These are phyloP conservation scores for Cucurbita moschata DNA, from an alignment of 306 rosid genomes.

Conservation along the genomic window DNA sequence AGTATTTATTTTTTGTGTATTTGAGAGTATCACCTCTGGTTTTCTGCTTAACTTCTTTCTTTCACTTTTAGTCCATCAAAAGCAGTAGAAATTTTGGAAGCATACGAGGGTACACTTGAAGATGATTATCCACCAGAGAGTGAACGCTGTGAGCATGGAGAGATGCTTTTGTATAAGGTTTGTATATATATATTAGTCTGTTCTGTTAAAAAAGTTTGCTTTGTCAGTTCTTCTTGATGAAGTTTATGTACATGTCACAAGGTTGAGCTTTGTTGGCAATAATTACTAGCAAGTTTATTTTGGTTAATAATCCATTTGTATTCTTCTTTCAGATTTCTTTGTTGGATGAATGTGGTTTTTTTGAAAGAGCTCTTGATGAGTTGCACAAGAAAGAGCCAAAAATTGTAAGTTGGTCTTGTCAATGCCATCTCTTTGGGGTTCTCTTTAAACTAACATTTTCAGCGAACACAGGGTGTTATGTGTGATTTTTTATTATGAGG, in stretches of 20 bases:
- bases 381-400: slow-evolving; percentile 62
- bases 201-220: background rate
- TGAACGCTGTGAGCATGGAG: slow-evolving; percentile 98
- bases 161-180: slow-evolving; percentile 95
- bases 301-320: background rate
- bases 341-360: slow-evolving; percentile 63
- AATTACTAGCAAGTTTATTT: background rate
- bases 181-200: background rate
- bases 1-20: background rate
- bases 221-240: background rate
- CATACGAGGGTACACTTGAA: slow-evolving; percentile 95
- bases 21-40: background rate
- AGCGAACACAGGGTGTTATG: background rate
- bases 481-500: background rate
- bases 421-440: slow-evolving; percentile 7
- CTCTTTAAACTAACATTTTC: background rate
- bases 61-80: slow-evolving; percentile 42
- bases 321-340: slow-evolving; percentile 47
- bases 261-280: background rate
- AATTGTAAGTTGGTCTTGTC: slow-evolving; percentile 46
- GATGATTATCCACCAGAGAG: slow-evolving; percentile 90
- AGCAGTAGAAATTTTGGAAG: slow-evolving; percentile 97
- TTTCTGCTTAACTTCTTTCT: background rate
- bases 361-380: slow-evolving; percentile 79
- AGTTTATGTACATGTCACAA: background rate